Evolutionary conservation across 352 stramenopile species (phyloP).

Genomic region (Detonula confervacea): DNA sequence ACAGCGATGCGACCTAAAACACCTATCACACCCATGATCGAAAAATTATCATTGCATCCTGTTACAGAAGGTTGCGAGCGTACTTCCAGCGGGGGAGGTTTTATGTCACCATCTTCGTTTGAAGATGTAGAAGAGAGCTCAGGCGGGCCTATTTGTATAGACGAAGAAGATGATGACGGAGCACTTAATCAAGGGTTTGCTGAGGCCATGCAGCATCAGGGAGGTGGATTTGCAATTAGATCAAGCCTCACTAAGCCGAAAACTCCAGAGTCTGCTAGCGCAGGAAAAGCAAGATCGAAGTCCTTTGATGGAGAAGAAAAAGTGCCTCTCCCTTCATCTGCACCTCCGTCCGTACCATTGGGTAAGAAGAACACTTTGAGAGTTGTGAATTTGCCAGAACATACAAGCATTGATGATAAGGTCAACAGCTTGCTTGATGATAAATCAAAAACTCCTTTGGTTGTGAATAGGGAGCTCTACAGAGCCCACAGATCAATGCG

Average conservation of each 20-base stretch:
- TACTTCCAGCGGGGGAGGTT: constrained; percentile 13
- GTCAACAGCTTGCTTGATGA: constrained; percentile 53
- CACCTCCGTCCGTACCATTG: constrained; percentile 40
- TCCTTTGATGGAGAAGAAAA: constrained; percentile 36
- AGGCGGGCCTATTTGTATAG: constrained; percentile 48
- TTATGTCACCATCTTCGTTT: too few species aligned
- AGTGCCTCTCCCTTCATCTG: neutral
- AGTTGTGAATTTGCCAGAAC: constrained; percentile 71
- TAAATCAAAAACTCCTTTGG: constrained; percentile 58
- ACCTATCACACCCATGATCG: too few species aligned
- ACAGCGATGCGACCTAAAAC: too few species aligned
- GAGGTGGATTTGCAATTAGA: constrained; percentile 38
- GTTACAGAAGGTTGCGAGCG: too few species aligned
- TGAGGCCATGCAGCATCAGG: constrained; percentile 47
- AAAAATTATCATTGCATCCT: too few species aligned
- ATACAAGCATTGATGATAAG: constrained; percentile 49
- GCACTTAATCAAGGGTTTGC: constrained; percentile 47
- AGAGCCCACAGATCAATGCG: constrained; percentile 78
- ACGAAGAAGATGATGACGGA: constrained; percentile 40
- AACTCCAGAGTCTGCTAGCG: constrained; percentile 11
- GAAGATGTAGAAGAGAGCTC: constrained; percentile 14
- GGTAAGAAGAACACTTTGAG: constrained; percentile 52
- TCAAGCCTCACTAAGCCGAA: constrained; percentile 25
- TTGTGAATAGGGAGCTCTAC: constrained; percentile 77
- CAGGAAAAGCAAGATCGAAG: constrained; percentile 31